These are phyloP conservation scores for Isoetes taiwanensis DNA, from an alignment of 75 land plant genomes.

Conservation along the genomic window DNA sequence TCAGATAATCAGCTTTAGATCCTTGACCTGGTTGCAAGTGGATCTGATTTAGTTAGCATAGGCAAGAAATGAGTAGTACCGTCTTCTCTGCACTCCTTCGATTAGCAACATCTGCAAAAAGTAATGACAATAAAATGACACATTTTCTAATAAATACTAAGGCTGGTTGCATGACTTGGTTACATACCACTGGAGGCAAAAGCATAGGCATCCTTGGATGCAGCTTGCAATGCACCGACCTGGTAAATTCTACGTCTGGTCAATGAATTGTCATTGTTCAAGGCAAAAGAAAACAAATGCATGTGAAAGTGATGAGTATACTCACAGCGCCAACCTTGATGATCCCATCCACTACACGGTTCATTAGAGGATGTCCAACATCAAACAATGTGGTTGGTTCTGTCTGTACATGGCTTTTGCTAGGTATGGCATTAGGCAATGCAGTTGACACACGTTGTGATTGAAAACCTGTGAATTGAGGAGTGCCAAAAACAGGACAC, in stretches of 20 bases:
- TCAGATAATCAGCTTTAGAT: no score
- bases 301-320: neutral
- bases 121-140: neutral
- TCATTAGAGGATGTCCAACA: constrained; percentile 59
- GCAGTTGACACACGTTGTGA: no score
- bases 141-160: neutral
- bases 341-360: constrained; percentile 53
- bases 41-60: neutral
- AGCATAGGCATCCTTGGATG: constrained; percentile 45
- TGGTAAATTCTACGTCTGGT: constrained; percentile 7
- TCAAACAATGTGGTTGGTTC: constrained; percentile 43
- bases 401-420: no score
- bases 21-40: no score
- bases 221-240: constrained; percentile 70
- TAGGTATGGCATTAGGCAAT: no score
- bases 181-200: constrained; percentile 24
- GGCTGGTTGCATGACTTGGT: no score
- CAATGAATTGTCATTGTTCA: neutral
- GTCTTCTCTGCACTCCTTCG: constrained; percentile 36
- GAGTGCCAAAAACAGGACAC: no score
- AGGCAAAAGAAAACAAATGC: neutral
- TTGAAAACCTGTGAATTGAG: no score
- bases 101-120: constrained; percentile 30
- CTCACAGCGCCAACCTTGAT: constrained; percentile 57
- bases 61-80: constrained; percentile 15